Conservation (phyloP, 2,329 filamentous ascomycete species). For the Curvularia sp. region DNA sequence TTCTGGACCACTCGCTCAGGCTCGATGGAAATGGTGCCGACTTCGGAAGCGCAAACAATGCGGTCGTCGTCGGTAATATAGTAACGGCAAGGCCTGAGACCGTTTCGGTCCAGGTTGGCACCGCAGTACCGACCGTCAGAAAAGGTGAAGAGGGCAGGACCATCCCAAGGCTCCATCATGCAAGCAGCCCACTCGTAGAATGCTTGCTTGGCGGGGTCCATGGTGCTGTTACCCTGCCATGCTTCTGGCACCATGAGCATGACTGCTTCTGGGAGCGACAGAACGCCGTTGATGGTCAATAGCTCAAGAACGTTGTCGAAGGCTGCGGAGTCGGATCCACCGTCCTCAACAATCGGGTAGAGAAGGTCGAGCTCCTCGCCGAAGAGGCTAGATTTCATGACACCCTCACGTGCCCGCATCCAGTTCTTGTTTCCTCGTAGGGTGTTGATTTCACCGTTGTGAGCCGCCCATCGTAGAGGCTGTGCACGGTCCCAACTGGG, state of each 20-base stretch:
- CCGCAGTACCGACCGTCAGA: constrained; percentile 96
- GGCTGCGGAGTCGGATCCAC: constrained; percentile 93
- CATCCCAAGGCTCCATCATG: constrained; percentile 99
- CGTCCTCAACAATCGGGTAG: constrained; percentile 95
- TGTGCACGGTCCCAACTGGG: constrained; percentile 98
- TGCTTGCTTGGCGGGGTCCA: constrained; percentile 94
- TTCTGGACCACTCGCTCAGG: constrained; percentile 91
- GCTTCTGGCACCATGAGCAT: constrained; percentile 99
- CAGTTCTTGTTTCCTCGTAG: constrained; percentile 98
- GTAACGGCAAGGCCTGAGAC: constrained; percentile 92
- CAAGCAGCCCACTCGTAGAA: constrained; percentile 99
- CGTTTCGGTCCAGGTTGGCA: constrained; percentile 95
- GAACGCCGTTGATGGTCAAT: constrained; percentile 91
- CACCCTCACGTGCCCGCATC: constrained; percentile 96
- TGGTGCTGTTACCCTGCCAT: constrained; percentile 90
- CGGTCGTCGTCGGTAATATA: constrained; percentile 97
- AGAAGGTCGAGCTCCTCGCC: constrained; percentile 88
- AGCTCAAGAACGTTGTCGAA: constrained; percentile 97
- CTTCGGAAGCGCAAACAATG: constrained; percentile 96
- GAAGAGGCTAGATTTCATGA: constrained; percentile 91
- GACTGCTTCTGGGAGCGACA: constrained; percentile 92
- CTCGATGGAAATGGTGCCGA: constrained; percentile 90
- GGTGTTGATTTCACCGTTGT: constrained; percentile 99
- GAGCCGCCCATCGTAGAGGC: constrained; percentile 93
- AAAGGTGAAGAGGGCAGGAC: constrained; percentile 95